Base-by-base conservation (phyloP, 139 green algal species). In the Penium margaritaceum region DNA sequence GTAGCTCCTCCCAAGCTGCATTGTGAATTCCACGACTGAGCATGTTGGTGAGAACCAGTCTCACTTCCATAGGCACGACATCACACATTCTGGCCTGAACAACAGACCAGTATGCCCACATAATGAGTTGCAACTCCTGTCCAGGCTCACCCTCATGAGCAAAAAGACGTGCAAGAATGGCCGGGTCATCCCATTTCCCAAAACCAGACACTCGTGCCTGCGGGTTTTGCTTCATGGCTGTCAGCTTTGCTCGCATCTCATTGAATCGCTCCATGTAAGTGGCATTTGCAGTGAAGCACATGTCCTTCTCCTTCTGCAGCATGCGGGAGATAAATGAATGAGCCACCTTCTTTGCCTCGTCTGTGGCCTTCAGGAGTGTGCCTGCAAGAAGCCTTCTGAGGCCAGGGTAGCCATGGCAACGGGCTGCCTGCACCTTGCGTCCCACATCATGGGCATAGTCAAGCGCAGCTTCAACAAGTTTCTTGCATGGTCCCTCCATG, bases 21-120 rank as follows among this genome's bases (percentile, higher is more conserved):
- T 7, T 64, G 37, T 64, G 30, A 32, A 64, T 64, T 32, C 36
- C 55, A 7, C 36, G 30, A 6, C 35, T 12, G 30, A 64, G 37
- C 35, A 29, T 32, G 9, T 64, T 32, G 9, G 35, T 64, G 30
- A 64, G 37, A 36, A 32, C 12, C 19, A 32, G 9, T 9, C 37
- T 71, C 38, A 71, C 33, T 62, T 71, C 63, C 35, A 71, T 71
- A 12, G 63, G 63, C 33, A 71, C 37, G 29, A 68, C 44, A 12
- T 71, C 63, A 27, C 7, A 29, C 63, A 71, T 30, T 63, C 63
- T 58, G 33, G 33, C 37, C 6, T 66, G 34, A 6, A 71, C 35
- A 27, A 71, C 39, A 9, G 35, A 35, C 63, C 63, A 71, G 41
- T 71, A 71, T 7, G 63, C 35, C 6, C 38, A 71, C 38, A 68